Evolutionary conservation across 345 rosid genomes (phyloP).

Genomic region (Eutrema heterophyllum): DNA sequence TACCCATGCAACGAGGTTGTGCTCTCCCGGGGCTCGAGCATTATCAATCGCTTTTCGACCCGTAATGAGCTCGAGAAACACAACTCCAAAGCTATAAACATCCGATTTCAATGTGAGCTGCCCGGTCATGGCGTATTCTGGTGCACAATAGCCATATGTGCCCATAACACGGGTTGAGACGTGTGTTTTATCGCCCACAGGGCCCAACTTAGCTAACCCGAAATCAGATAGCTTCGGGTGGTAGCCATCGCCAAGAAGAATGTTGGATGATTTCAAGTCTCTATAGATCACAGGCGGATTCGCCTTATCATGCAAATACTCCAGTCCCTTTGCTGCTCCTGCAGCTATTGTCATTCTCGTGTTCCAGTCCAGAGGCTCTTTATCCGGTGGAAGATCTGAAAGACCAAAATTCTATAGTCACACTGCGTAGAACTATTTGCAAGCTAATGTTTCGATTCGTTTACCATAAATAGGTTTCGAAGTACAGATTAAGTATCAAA

Average conservation of each 20-base stretch:
- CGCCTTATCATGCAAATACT: slow-evolving; percentile 92
- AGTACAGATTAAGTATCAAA: not conserved
- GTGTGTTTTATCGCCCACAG: slow-evolving; percentile 97
- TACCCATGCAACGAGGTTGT: slow-evolving; percentile 98
- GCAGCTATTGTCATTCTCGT: slow-evolving; percentile 98
- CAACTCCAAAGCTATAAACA: slow-evolving; percentile 97
- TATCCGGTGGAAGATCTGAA: slow-evolving; percentile 78
- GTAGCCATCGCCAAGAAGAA: slow-evolving; percentile 84
- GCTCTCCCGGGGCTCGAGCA: slow-evolving; percentile 72
- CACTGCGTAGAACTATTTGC: not conserved
- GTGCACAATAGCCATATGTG: slow-evolving; percentile 99
- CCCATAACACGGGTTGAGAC: slow-evolving; percentile 99
- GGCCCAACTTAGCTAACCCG: slow-evolving; percentile 94
- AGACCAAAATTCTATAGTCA: not conserved
- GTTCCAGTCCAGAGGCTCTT: slow-evolving; percentile 90
- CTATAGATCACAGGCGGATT: slow-evolving; percentile 97
- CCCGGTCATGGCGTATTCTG: slow-evolving; percentile 99
- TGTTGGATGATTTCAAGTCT: slow-evolving; percentile 91
- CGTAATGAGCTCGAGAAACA: slow-evolving; percentile 90
- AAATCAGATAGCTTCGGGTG: slow-evolving; percentile 97
- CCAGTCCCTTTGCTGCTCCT: slow-evolving; percentile 97
- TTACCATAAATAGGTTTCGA: not conserved
- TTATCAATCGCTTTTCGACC: slow-evolving; percentile 98
- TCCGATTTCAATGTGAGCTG: slow-evolving; percentile 94
- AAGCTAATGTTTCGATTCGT: not conserved